Conservation (phyloP, 2,329 filamentous ascomycete species). For the Ceratocystis smalleyi region DNA sequence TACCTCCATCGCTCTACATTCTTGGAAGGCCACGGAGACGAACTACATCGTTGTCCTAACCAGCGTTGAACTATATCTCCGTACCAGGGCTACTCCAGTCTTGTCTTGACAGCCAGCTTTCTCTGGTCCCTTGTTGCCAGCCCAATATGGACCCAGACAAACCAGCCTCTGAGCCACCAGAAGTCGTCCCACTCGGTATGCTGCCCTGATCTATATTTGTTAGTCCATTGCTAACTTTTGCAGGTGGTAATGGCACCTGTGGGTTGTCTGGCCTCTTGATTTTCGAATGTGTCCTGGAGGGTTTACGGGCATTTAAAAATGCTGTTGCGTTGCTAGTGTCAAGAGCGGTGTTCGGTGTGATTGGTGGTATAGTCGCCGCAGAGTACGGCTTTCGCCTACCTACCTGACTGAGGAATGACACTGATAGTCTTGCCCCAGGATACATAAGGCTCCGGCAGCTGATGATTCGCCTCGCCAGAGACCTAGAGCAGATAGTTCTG, state of each 20-base stretch:
- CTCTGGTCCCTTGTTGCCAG: too few species aligned
- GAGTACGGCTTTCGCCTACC: slow-evolving; percentile 17
- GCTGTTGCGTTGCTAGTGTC: slow-evolving; percentile 19
- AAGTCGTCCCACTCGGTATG: not conserved
- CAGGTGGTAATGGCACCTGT: slow-evolving; percentile 21
- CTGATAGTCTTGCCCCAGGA: not conserved
- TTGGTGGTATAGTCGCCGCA: slow-evolving; percentile 23
- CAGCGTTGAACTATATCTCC: too few species aligned
- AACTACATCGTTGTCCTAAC: too few species aligned
- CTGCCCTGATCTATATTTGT: not conserved
- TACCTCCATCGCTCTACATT: too few species aligned
- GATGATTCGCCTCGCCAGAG: too few species aligned
- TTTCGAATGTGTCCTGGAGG: slow-evolving; percentile 20
- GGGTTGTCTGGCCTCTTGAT: slow-evolving; percentile 22
- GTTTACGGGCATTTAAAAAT: slow-evolving; percentile 14
- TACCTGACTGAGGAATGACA: not conserved
- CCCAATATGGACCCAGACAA: too few species aligned
- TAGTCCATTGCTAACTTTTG: not conserved
- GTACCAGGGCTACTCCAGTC: too few species aligned
- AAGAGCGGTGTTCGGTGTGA: slow-evolving; percentile 22
- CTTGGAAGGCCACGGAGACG: too few species aligned
- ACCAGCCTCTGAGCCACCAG: not conserved
- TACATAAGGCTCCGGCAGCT: too few species aligned
- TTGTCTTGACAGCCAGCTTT: too few species aligned
- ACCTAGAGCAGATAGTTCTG: too few species aligned